Evolutionary conservation across 305 asterid genomes (phyloP), one percentile per base, ranked within the genome.

Genomic region (Stenogyne calaminthoides): DNA sequence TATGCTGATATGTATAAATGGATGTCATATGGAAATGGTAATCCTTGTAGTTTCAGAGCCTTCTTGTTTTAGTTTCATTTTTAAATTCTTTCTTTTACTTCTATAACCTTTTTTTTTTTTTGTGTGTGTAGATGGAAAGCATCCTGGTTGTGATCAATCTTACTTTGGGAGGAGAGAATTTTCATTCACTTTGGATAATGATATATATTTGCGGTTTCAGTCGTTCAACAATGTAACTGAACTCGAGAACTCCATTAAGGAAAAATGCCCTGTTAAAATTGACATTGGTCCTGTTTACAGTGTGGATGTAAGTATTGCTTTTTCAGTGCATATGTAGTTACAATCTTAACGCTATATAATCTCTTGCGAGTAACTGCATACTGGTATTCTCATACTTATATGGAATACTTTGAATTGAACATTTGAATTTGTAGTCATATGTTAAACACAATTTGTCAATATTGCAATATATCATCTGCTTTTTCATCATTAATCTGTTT

Each of bases 21-120:
- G 99, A 72, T 95, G 90, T 86, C 95, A 6, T 95, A 95, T 83
- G 98, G 96, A 76, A 87, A 95, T 57, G 99, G 99, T 95, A 86
- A 78, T 58, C 63, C 15, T 56, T 78, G 67, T 69, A 75, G 68
- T 73, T 72, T 55, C 47, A 69, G 59, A 32, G 64, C 62, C 12
- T 74, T 51, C n/a, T 77, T 25, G 32, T 18, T 61, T 64, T 71
- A 25, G 67, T 27, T 61, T 15, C 47, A 52, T 55, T 9, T 64
- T 2, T 73, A 32, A 69, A 19, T 19, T 56, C 27, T 49, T 34
- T 60, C 14, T n/a, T 20, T 67, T 27, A 25, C 47, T 67, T 69
- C 37, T 69, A 2, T 72, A 14, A 36, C n/a, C n/a, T 70, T 32
- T 75, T 46, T 42, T 34, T 76, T 39, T 2, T 1, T 1, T 58